A percentile compares a stretch with the other conserved stretches of the same genome.
Conservation (phyloP, 495 filamentous ascomycete species). For the Annulohypoxylon nitens region DNA sequence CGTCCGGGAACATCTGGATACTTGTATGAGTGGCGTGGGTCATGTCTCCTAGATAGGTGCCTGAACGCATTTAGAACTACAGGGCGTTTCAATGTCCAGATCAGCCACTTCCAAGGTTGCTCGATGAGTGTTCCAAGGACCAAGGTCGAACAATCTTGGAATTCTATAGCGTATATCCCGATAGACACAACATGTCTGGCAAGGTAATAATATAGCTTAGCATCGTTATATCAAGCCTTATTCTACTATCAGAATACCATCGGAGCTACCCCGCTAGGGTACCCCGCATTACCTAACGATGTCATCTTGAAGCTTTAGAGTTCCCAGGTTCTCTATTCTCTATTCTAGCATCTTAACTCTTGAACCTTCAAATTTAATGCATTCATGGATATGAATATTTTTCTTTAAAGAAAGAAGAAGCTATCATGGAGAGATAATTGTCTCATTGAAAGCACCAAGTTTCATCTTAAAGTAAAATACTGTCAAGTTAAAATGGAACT, state of each 20-base stretch:
- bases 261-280: conserved; percentile 38
- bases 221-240: background rate
- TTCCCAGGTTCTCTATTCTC: too few species aligned
- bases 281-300: conserved; percentile 7
- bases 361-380: too few species aligned
- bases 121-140: too few species aligned
- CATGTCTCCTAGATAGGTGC: background rate
- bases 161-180: background rate
- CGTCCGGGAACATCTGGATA: background rate
- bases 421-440: background rate
- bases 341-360: background rate
- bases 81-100: background rate
- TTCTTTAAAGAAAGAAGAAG: background rate
- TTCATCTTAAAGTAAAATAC: background rate
- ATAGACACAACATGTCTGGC: background rate
- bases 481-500: conserved; percentile 61
- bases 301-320: background rate
- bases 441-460: background rate
- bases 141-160: too few species aligned
- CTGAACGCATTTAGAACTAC: background rate
- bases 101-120: too few species aligned
- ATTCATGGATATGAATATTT: background rate
- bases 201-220: background rate
- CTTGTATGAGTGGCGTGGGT: background rate
- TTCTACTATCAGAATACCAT: conserved; percentile 9